Base-by-base conservation (phyloP, 768 basidiomycete species). In the Imleria badia region DNA sequence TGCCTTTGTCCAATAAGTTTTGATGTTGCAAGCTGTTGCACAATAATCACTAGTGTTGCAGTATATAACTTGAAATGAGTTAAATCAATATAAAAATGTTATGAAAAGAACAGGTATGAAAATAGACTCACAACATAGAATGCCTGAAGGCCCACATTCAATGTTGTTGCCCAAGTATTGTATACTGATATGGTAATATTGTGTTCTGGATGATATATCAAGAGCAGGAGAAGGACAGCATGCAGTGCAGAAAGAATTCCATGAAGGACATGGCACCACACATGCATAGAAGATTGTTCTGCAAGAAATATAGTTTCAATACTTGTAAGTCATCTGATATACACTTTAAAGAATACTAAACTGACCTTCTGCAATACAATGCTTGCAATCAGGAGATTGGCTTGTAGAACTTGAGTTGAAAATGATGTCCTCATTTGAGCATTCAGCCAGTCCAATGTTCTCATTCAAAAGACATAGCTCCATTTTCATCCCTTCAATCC, bases 1-100 rank as follows among this genome's bases (percentile, higher is more conserved):
- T 64, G 55, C 1, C 34, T 20, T 10, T 51, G 29, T 9, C 34
- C 35, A 17, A 64, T 29, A 0, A 55, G 35, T 2, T 22, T 33
- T 9, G 39, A 48, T 10, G 54, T 33, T 10, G 65, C 54, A 19
- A 64, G 54, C 13, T 55, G 54, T 22, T 68, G 67, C 20, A 55
- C 59, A 2, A 66, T 11, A 26, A 60, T 60, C 8, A 67, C 59
- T 20, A 67, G 45, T 6, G n/a, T 30, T 33, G 51, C 51, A 52
- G 58, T 50, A 13, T 60, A 64, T 3, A 65, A 6, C 62, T 64
- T 36, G 23, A 14, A 31, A 19, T 6, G 5, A 8, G 17, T 30
- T 6, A 30, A 14, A 30, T 48, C 3, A 31, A 20, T 36, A n/a
- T n/a, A n/a, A n/a, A n/a, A n/a, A n/a, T 26, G 10, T 36, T n/a